Base-by-base conservation (phyloP, 495 filamentous ascomycete genomes). In the Daldinia loculata region DNA sequence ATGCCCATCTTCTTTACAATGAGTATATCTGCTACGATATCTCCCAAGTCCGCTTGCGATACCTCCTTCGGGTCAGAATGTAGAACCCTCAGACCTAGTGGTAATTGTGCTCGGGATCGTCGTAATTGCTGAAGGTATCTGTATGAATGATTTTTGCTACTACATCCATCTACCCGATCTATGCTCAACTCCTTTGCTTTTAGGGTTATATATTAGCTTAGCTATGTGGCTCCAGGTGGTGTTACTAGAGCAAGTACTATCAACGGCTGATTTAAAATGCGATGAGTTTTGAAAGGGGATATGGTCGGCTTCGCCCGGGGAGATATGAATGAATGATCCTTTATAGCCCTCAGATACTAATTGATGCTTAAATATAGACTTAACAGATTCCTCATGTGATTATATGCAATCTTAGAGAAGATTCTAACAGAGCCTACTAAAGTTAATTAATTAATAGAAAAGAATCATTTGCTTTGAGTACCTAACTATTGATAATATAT, bases 21-120 rank as follows among this genome's bases (percentile, higher is more conserved):
- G 89, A 91, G 83, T 96, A 94, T 75, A 93, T 95, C 55, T 84
- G 84, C 29, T 97, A 97, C 72, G 88, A 95, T 74, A 84, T 93
- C 8, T 82, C 89, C 1, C 93, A 97, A 80, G 87, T 96, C 32
- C 85, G 89, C 17, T 84, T 94, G 61, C 84, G 90, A 7, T 97
- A 97, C 76, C 80, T 97, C 14, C 89, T 96, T 71, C 84, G 88
- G 14, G 85, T 93, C 51, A 79, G 80, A 59, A 88, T 88, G 80
- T 80, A 78, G 74, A 69, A 60, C 11, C 14, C 24, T 60, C 51
- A 26, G 45, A 58, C 30, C 56, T 39, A 39, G 43, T 24, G 43
- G 43, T 48, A 24, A 24, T 14, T 5, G 17, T 24, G 19, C 19
- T 22, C 43, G 8, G 43, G 19, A 22, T 11, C 19, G 9, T 24